Evolutionary conservation across 2,329 filamentous ascomycete species (phyloP).

Genomic region (Coleophoma cylindrospora): DNA sequence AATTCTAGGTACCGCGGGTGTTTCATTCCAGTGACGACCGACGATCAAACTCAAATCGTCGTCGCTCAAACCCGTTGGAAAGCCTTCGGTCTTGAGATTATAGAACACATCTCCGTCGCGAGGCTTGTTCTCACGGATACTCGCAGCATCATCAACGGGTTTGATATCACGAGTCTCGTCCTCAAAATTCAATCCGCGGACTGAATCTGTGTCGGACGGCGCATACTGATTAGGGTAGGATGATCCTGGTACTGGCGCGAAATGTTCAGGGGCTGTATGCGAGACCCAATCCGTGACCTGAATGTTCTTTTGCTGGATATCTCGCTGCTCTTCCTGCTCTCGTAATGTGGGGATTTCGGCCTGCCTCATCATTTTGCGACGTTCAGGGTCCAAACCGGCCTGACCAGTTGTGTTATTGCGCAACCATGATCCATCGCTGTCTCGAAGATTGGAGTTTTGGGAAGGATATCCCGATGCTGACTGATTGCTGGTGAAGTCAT

Average conservation of each 20-base stretch:
- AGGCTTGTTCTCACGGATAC: constrained; percentile 24
- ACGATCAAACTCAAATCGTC: constrained; percentile 20
- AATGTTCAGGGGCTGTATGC: constrained; percentile 14
- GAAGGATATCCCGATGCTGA: background rate
- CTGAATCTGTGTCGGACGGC: constrained; percentile 2
- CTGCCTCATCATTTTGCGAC: constrained; percentile 14
- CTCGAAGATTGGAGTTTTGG: constrained; percentile 9
- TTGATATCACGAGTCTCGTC: constrained; percentile 16
- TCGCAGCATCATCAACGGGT: constrained; percentile 22
- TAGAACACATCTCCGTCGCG: constrained; percentile 25
- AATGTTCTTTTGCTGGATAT: constrained; percentile 22
- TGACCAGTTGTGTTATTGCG: constrained; percentile 16
- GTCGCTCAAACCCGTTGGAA: constrained; percentile 10
- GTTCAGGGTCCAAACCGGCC: constrained; percentile 22
- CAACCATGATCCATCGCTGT: constrained; percentile 21
- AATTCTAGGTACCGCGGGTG: constrained; percentile 27
- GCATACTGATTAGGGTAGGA: constrained; percentile 12
- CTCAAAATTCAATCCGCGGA: background rate
- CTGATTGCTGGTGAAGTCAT: too few relatives aligned
- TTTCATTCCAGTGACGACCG: constrained; percentile 29
- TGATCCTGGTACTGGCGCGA: constrained; percentile 10
- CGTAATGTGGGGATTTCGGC: constrained; percentile 22
- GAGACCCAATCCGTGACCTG: constrained; percentile 29
- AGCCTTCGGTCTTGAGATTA: constrained; percentile 11
- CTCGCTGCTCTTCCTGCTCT: constrained; percentile 23